These are phyloP conservation scores for Globisporangium perplexum DNA, from an alignment of 352 stramenopile species.

Conservation along the genomic window DNA sequence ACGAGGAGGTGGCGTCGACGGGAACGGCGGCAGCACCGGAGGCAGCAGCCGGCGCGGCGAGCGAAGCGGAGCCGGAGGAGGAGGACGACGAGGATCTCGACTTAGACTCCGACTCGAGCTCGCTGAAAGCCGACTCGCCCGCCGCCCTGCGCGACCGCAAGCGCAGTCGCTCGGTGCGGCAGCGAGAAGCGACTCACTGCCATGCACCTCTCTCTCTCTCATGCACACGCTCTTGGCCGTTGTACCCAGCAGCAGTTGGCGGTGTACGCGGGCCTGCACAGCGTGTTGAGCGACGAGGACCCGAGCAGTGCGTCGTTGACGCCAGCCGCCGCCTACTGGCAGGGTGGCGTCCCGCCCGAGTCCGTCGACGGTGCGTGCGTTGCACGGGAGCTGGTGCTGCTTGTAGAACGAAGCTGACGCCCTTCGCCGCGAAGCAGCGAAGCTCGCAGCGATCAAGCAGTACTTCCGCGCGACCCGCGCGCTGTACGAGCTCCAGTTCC, in stretches of 20 bases:
- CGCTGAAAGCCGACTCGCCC: slow-evolving; percentile 6
- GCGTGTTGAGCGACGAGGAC: slow-evolving; percentile 3
- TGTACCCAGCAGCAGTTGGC: neutral
- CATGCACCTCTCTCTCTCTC: neutral
- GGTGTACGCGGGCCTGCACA: neutral
- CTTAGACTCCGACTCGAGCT: slow-evolving; percentile 9
- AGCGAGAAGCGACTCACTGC: neutral
- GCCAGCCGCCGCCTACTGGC: slow-evolving; percentile 13
- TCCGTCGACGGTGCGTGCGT: slow-evolving; percentile 7
- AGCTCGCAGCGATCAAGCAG: slow-evolving; percentile 42
- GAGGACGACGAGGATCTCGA: slow-evolving; percentile 11
- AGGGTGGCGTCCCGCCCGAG: slow-evolving; percentile 7
- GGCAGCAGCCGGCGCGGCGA: too few relatives aligned
- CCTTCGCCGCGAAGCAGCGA: slow-evolving; percentile 21
- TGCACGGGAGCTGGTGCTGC: neutral
- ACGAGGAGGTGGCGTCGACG: neutral
- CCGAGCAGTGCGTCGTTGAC: neutral
- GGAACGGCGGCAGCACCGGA: too few relatives aligned
- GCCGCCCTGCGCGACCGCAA: slow-evolving; percentile 9
- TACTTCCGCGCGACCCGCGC: slow-evolving; percentile 58
- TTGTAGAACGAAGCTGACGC: neutral
- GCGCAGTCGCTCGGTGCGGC: slow-evolving; percentile 4
- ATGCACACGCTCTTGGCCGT: neutral
- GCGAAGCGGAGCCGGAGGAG: slow-evolving; percentile 13
- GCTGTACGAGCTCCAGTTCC: slow-evolving; percentile 71